These are phyloP conservation scores for Nymphaea thermarum DNA, from an alignment of 164 flowering plant genomes.

Conservation along the genomic window DNA sequence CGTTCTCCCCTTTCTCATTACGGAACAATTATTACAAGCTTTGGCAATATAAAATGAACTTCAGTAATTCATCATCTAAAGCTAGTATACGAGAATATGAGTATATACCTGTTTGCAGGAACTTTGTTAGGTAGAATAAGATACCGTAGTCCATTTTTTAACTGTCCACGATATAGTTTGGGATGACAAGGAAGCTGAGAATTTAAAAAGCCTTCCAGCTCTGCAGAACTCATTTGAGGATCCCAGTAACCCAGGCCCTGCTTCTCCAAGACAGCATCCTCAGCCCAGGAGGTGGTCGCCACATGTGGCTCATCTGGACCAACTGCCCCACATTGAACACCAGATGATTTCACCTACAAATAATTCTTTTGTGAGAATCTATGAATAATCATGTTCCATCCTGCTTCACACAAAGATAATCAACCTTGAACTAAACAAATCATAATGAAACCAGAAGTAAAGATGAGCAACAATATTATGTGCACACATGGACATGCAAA, in stretches of 20 bases:
- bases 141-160: slow-evolving; percentile 88
- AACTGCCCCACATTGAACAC: slow-evolving; percentile 47
- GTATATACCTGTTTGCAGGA: slow-evolving; percentile 77
- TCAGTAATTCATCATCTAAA: too few relatives aligned
- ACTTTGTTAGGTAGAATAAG: slow-evolving; percentile 91
- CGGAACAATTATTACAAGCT: too few relatives aligned
- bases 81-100: too few relatives aligned
- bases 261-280: slow-evolving; percentile 56
- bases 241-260: slow-evolving; percentile 37
- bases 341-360: slow-evolving; percentile 28
- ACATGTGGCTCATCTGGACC: slow-evolving; percentile 99
- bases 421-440: not conserved
- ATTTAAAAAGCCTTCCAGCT: slow-evolving; percentile 47
- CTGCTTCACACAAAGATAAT: too few relatives aligned
- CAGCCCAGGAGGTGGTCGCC: slow-evolving; percentile 70
- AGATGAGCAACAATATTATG: not conserved
- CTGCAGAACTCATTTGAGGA: slow-evolving; percentile 30
- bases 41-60: too few relatives aligned
- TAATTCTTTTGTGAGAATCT: not conserved
- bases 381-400: too few relatives aligned
- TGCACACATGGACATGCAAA: not conserved
- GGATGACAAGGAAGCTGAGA: slow-evolving; percentile 87
- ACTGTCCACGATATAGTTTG: slow-evolving; percentile 71
- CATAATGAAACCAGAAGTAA: not conserved
- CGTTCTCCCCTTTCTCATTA: too few relatives aligned